Percentiles rank a stretch among this genome's conserved stretches.
Evolutionary conservation across 2,329 filamentous ascomycete species (phyloP).

Genomic region (Fusarium newnesense): DNA sequence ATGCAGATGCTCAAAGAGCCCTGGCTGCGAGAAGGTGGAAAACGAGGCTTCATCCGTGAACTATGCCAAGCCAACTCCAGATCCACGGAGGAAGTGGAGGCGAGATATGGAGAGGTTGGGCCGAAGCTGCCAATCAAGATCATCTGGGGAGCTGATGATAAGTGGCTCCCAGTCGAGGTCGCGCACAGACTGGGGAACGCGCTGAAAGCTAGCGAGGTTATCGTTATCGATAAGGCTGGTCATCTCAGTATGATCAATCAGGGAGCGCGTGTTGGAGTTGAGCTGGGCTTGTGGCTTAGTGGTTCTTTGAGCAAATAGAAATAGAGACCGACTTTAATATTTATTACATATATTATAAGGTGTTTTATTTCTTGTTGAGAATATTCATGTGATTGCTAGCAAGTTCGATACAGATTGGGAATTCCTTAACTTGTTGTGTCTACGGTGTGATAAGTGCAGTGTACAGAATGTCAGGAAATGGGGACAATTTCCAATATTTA

Average conservation of each 20-base stretch:
- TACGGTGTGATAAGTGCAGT: too few species aligned
- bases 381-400: too few species aligned
- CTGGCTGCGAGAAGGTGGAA: conserved; percentile 47
- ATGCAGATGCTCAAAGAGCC: conserved; percentile 51
- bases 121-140: conserved; percentile 52
- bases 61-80: conserved; percentile 47
- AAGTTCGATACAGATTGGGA: too few species aligned
- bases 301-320: accelerated
- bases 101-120: conserved; percentile 50
- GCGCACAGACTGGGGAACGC: conserved; percentile 45
- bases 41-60: conserved; percentile 53
- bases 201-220: conserved; percentile 46
- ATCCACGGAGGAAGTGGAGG: conserved; percentile 48
- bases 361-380: accelerated
- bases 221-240: conserved; percentile 51
- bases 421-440: too few species aligned
- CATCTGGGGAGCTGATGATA: conserved; percentile 56
- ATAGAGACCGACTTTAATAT: accelerated
- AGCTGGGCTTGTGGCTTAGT: conserved; percentile 50
- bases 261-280: conserved; percentile 50
- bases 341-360: accelerated
- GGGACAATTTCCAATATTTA: too few species aligned
- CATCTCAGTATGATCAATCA: conserved; percentile 59
- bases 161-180: conserved; percentile 55
- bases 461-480: too few species aligned